Evolutionary conservation across 371 early-diverging fungal genomes (phyloP).

Genomic region (Choanephora cucurbitarum): DNA sequence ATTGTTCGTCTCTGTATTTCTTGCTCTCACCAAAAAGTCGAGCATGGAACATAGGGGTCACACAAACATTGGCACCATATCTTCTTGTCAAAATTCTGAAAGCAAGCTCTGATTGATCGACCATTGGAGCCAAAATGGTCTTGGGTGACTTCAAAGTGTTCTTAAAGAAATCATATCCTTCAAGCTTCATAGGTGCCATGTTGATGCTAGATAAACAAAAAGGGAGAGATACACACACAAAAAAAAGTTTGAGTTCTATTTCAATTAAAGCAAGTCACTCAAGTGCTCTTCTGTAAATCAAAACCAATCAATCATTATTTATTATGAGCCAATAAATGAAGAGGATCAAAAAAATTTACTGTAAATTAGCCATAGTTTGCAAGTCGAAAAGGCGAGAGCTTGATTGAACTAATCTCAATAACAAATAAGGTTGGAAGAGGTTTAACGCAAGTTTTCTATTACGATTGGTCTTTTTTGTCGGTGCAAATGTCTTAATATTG

Average conservation of each 20-base stretch:
- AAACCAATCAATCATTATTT: background rate
- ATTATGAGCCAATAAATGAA: too few species aligned
- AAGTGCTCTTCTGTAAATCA: background rate
- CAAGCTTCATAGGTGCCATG: constrained; percentile 53
- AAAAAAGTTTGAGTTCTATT: background rate
- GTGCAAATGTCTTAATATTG: too few species aligned
- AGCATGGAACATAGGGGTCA: constrained; percentile 99
- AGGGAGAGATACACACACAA: background rate
- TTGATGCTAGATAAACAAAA: background rate
- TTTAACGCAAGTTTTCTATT: too few species aligned
- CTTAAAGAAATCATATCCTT: constrained; percentile 81
- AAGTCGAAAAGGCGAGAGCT: too few species aligned
- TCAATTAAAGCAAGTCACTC: background rate
- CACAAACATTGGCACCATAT: constrained; percentile 94
- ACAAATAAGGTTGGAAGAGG: too few species aligned
- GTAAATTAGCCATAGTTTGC: too few species aligned
- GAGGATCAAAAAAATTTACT: too few species aligned
- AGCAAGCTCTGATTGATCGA: constrained; percentile 90
- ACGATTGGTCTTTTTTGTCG: too few species aligned
- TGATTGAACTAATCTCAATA: too few species aligned
- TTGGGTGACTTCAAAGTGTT: constrained; percentile 72
- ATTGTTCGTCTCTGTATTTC: constrained; percentile 76
- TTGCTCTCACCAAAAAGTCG: constrained; percentile 72
- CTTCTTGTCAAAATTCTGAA: constrained; percentile 92
- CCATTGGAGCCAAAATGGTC: constrained; percentile 93